These are phyloP conservation scores for Physaria fendleri DNA, from an alignment of 345 rosid species.

Conservation along the genomic window DNA sequence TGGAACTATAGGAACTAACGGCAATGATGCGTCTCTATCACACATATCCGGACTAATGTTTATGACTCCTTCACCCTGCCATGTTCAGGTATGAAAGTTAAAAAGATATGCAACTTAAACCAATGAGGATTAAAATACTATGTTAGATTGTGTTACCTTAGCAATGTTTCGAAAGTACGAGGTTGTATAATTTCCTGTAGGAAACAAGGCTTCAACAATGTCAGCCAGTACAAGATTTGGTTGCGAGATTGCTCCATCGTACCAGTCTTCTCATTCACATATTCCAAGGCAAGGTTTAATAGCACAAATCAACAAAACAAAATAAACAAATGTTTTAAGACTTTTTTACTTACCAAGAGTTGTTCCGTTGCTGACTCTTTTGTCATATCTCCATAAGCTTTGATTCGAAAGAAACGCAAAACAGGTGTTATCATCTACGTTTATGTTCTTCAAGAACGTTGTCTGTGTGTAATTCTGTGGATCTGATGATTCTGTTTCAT, in stretches of 20 bases:
- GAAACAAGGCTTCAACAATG: slow-evolving; percentile 64
- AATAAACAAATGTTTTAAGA: neutral
- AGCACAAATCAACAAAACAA: neutral
- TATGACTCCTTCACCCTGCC: slow-evolving; percentile 30
- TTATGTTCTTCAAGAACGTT: slow-evolving; percentile 55
- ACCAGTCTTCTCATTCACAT: slow-evolving; percentile 51
- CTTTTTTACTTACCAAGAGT: slow-evolving; percentile 47
- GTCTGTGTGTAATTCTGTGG: slow-evolving; percentile 45
- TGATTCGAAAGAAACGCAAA: slow-evolving; percentile 70
- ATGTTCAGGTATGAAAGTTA: neutral
- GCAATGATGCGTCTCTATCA: slow-evolving; percentile 26
- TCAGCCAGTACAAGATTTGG: slow-evolving; percentile 81
- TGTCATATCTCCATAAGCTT: slow-evolving; percentile 90
- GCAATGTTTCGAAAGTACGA: slow-evolving; percentile 70
- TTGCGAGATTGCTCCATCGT: slow-evolving; percentile 81
- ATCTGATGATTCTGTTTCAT: slow-evolving; percentile 50
- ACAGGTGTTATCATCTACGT: slow-evolving; percentile 57
- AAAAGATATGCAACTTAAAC: neutral
- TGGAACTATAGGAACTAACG: slow-evolving; percentile 19
- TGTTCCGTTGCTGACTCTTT: slow-evolving; percentile 48
- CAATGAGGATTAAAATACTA: neutral
- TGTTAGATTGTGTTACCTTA: slow-evolving; percentile 49
- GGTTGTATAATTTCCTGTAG: slow-evolving; percentile 65
- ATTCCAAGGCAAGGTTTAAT: neutral
- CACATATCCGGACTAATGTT: slow-evolving; percentile 23